phyloP scores from a whole-genome alignment of 192 early-diverging fungal species.

The Piromyces finnis region DNA sequence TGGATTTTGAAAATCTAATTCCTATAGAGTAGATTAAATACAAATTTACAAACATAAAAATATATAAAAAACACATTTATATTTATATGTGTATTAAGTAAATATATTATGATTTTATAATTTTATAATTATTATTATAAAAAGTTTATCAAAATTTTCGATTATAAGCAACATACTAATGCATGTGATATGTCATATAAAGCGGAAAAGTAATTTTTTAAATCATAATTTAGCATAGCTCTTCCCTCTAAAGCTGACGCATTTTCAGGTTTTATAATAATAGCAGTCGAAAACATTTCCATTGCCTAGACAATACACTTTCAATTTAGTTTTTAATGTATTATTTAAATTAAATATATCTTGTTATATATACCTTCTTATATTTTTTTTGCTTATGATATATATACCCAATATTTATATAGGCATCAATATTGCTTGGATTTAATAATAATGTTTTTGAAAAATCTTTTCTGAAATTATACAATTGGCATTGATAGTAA shows the following conservation, averaged over 20 bases:
- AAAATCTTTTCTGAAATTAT: not conserved
- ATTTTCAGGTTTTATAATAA: not conserved
- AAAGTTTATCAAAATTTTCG: too few species aligned
- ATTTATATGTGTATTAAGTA: too few species aligned
- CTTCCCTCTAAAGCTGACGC: not conserved
- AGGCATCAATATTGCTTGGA: not conserved
- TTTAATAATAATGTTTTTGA: not conserved
- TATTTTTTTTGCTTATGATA: not conserved
- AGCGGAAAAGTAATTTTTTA: not conserved
- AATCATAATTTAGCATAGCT: not conserved
- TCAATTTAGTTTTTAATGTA: too few species aligned
- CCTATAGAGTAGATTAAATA: too few species aligned
- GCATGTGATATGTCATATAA: not conserved
- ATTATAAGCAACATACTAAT: too few species aligned
- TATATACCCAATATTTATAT: not conserved
- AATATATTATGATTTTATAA: too few species aligned
- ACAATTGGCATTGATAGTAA: too few species aligned
- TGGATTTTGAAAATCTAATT: not conserved
- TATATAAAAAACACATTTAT: too few species aligned
- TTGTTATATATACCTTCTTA: not conserved
- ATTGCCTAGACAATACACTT: not conserved
- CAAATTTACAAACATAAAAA: too few species aligned
- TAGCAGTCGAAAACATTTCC: not conserved
- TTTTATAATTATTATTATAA: too few species aligned
- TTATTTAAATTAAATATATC: too few species aligned